A percentile compares a stretch with the other conserved stretches of the same genome.
These are phyloP conservation scores for Guillardia theta DNA, from an alignment of 78 protist species.

Conservation along the genomic window DNA sequence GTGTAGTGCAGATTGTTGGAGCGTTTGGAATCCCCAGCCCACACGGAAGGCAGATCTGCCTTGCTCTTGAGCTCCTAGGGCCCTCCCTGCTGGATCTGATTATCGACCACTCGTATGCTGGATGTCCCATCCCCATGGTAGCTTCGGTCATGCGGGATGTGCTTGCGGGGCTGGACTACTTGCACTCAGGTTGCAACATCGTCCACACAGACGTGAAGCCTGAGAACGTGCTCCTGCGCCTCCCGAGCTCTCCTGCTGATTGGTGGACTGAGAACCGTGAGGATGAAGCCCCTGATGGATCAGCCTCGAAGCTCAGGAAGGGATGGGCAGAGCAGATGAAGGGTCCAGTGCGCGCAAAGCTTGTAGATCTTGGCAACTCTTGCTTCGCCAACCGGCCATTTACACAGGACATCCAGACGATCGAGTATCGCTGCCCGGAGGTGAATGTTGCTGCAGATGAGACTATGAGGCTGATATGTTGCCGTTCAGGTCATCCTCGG, in stretches of 20 bases:
- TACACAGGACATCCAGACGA: slow-evolving; percentile 13
- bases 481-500: neutral
- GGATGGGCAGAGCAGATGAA: neutral
- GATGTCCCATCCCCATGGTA: neutral
- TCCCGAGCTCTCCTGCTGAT: neutral
- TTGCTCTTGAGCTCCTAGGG: neutral
- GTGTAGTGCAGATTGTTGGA: neutral
- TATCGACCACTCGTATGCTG: neutral
- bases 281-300: too few species aligned
- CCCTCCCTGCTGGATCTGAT: neutral
- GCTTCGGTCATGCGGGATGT: neutral
- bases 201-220: slow-evolving; percentile 24
- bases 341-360: neutral
- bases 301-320: neutral
- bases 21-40: neutral
- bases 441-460: too few species aligned
- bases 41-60: neutral
- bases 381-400: neutral
- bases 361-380: neutral
- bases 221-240: neutral
- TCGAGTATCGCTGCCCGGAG: neutral
- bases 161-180: neutral
- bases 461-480: too few species aligned
- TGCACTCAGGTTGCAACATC: neutral
- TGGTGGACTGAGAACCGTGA: neutral